phyloP scores from a whole-genome alignment of 306 rosid species.

The Luffa acutangula region DNA sequence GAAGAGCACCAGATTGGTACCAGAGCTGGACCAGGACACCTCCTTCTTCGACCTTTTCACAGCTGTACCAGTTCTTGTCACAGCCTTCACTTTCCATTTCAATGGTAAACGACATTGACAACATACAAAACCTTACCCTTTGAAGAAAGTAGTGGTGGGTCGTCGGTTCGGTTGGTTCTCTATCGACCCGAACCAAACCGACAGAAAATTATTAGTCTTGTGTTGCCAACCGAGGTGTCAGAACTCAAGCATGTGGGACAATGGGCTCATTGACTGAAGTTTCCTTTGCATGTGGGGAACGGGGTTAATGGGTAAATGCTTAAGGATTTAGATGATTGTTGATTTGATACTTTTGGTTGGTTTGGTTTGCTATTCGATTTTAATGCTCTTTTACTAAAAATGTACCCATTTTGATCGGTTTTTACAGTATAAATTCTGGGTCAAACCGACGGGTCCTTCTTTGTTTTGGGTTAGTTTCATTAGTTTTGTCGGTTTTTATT shows the following conservation, averaged over 20 bases:
- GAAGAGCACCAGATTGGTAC: constrained; percentile 51
- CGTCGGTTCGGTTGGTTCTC: background rate
- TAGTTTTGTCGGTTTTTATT: background rate
- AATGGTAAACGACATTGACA: constrained; percentile 47
- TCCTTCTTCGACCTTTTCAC: constrained; percentile 90
- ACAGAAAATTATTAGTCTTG: background rate
- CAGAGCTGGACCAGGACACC: constrained; percentile 45
- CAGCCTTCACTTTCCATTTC: constrained; percentile 88
- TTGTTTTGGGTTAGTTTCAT: background rate
- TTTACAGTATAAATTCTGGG: background rate
- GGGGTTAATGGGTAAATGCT: too few species aligned
- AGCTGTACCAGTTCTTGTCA: constrained; percentile 84
- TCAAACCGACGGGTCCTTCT: background rate
- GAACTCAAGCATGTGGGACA: background rate
- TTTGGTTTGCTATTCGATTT: background rate
- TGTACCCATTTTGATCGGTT: background rate
- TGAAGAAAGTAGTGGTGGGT: background rate
- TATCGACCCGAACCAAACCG: background rate
- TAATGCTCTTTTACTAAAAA: background rate
- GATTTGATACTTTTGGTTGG: background rate
- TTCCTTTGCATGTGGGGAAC: too few species aligned
- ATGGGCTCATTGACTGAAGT: background rate
- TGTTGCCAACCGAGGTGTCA: background rate
- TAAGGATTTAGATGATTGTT: background rate
- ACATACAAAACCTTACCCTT: background rate